phyloP scores from a whole-genome alignment of 2,329 filamentous ascomycete species.

The Trichoderma afroharzianum region DNA sequence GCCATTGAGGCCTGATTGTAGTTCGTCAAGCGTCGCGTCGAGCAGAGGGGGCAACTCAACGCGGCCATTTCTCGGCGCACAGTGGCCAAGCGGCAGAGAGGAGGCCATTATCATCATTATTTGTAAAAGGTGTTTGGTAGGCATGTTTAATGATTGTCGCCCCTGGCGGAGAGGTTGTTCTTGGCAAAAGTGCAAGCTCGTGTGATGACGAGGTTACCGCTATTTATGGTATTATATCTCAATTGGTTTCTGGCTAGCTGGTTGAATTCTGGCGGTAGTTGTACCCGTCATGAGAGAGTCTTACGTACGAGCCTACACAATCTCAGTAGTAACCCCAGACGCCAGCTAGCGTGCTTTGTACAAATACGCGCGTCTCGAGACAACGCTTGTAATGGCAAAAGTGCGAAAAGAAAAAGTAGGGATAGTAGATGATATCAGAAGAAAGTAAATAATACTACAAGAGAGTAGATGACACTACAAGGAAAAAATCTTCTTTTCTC shows the following conservation, averaged over 20 bases:
- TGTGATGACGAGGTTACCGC: not conserved
- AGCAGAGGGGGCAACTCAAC: not conserved
- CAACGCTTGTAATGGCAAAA: not conserved
- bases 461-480: no score
- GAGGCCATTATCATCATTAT: not conserved
- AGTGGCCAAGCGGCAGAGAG: not conserved
- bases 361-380: not conserved
- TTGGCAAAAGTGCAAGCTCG: not conserved
- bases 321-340: not conserved
- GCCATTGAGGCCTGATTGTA: slow-evolving; percentile 21
- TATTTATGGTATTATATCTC: not conserved
- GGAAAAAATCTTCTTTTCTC: no score
- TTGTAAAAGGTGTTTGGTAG: not conserved
- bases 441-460: no score
- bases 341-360: not conserved
- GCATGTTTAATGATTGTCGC: not conserved
- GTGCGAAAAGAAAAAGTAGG: no score
- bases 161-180: not conserved
- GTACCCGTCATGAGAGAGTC: not conserved
- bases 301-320: not conserved
- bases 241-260: not conserved
- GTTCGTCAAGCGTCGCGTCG: slow-evolving; percentile 19
- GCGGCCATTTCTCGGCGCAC: not conserved
- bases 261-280: not conserved
- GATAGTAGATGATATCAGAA: no score